Evolutionary conservation across 345 rosid species (phyloP).

Genomic region (Anastatica hierochuntica): DNA sequence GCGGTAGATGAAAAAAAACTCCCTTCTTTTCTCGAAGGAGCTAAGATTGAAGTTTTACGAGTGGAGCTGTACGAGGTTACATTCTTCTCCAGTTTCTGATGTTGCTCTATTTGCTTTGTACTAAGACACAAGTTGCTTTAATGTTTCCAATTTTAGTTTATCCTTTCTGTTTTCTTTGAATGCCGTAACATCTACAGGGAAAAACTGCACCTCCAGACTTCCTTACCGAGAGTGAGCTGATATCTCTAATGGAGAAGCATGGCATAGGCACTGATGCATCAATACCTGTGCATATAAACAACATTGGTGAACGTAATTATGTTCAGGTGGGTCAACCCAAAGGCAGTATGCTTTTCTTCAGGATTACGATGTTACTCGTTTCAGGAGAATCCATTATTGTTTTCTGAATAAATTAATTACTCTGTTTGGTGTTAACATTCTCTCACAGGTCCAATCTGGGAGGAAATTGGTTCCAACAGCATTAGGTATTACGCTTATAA

Average conservation of each 20-base stretch:
- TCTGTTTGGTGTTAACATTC: background rate
- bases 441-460: slow-evolving; percentile 65
- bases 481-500: slow-evolving; percentile 74
- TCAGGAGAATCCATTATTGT: background rate
- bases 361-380: slow-evolving; percentile 7
- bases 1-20: slow-evolving; percentile 66
- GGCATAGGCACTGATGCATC: slow-evolving; percentile 99
- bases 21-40: slow-evolving; percentile 56
- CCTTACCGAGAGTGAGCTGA: slow-evolving; percentile 93
- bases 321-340: slow-evolving; percentile 54
- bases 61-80: slow-evolving; percentile 75
- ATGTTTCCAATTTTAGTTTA: background rate
- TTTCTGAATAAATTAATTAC: background rate
- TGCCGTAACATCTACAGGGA: slow-evolving; percentile 42
- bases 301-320: slow-evolving; percentile 93
- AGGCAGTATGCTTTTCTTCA: background rate
- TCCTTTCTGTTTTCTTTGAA: background rate
- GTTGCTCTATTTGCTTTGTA: background rate
- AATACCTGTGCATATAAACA: slow-evolving; percentile 83
- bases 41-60: slow-evolving; percentile 61
- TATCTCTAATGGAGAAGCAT: slow-evolving; percentile 90
- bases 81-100: slow-evolving; percentile 5
- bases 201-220: slow-evolving; percentile 70
- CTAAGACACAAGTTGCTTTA: background rate
- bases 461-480: slow-evolving; percentile 90